These are phyloP conservation scores for Argentina anserina DNA, from an alignment of 306 rosid species.

Conservation along the genomic window DNA sequence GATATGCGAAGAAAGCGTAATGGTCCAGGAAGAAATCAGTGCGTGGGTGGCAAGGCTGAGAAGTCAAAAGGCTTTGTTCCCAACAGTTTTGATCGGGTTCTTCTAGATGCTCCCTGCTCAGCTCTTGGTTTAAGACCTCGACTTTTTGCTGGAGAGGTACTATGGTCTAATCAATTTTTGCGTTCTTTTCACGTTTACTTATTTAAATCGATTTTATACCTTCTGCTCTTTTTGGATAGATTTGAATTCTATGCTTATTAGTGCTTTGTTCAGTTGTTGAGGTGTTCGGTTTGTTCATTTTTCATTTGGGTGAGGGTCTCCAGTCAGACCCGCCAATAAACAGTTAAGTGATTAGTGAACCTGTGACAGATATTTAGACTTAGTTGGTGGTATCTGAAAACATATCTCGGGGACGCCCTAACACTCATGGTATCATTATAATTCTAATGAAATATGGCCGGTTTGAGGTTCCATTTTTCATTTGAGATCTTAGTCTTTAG, in stretches of 20 bases:
- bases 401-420: too few relatives aligned
- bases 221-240: not conserved
- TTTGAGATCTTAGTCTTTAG: not conserved
- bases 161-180: slow-evolving; percentile 12
- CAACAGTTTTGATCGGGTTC: slow-evolving; percentile 89
- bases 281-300: not conserved
- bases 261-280: not conserved
- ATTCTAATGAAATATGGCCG: too few relatives aligned
- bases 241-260: not conserved
- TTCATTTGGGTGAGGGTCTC: not conserved
- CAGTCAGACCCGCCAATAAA: too few relatives aligned
- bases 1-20: slow-evolving; percentile 56
- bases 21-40: slow-evolving; percentile 88
- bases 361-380: too few relatives aligned
- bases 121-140: slow-evolving; percentile 98
- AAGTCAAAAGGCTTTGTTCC: slow-evolving; percentile 80
- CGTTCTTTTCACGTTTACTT: not conserved
- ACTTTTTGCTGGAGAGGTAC: slow-evolving; percentile 83
- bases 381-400: too few relatives aligned
- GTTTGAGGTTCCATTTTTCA: not conserved
- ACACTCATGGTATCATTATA: too few relatives aligned
- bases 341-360: too few relatives aligned
- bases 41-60: slow-evolving; percentile 65
- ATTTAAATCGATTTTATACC: not conserved
- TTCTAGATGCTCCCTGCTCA: slow-evolving; percentile 97